phyloP scores from a whole-genome alignment of 1,284 basidiomycete species.

The Apiotrichum siamense region DNA sequence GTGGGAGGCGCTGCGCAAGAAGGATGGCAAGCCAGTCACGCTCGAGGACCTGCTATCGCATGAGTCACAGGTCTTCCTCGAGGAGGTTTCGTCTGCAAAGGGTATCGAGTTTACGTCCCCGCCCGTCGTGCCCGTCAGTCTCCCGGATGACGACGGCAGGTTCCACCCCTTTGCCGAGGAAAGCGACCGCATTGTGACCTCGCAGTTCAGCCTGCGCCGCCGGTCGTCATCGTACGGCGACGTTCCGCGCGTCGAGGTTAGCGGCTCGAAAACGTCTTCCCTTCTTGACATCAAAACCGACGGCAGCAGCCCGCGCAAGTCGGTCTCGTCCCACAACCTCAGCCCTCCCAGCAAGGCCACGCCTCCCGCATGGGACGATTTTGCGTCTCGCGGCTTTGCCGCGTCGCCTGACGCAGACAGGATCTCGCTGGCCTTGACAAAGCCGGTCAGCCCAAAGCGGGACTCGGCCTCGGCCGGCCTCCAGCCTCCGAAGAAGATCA shows the following conservation, averaged over 20 bases:
- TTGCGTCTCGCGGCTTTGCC: slow-evolving; percentile 20
- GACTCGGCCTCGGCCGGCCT: background rate
- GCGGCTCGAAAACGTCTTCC: background rate
- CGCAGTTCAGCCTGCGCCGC: slow-evolving; percentile 1
- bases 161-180: slow-evolving; percentile 20
- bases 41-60: slow-evolving; percentile 16
- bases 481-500: slow-evolving; percentile 5
- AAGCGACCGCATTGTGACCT: background rate
- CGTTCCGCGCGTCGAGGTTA: slow-evolving; percentile 2
- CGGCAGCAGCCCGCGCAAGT: background rate
- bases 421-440: slow-evolving; percentile 9
- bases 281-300: background rate
- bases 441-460: background rate
- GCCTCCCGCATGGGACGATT: slow-evolving; percentile 20
- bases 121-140: background rate
- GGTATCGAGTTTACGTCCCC: slow-evolving; percentile 9
- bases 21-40: slow-evolving; percentile 1
- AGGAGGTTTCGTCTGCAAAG: slow-evolving; percentile 5
- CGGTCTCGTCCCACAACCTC: slow-evolving; percentile 3
- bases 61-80: slow-evolving; percentile 20
- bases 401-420: slow-evolving; percentile 11
- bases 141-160: slow-evolving; percentile 4
- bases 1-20: slow-evolving; percentile 7
- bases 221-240: slow-evolving; percentile 22
- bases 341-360: background rate